Conservation (phyloP, 1,284 basidiomycete genomes). For the Trichosporon sp. region DNA sequence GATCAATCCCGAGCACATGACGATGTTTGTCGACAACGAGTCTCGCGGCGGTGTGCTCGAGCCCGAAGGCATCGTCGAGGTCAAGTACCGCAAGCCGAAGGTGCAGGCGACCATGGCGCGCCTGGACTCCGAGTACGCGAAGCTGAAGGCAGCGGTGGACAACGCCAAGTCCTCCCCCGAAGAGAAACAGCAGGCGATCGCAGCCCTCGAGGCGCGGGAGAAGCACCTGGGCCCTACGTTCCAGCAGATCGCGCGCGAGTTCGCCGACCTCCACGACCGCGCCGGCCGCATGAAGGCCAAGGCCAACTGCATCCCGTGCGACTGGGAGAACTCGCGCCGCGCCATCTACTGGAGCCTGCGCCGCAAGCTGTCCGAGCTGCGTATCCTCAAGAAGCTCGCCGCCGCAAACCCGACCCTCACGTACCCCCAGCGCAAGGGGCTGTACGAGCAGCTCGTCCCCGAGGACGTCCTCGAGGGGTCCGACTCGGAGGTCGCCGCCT, state of each 20-base stretch:
- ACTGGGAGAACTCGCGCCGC: constrained; percentile 83
- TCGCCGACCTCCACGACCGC: constrained; percentile 90
- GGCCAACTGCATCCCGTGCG: constrained; percentile 74
- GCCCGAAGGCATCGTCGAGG: constrained; percentile 94
- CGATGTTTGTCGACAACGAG: constrained; percentile 97
- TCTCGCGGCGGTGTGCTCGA: constrained; percentile 96
- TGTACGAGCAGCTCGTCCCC: constrained; percentile 39
- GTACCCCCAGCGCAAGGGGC: constrained; percentile 39
- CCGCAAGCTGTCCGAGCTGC: constrained; percentile 51
- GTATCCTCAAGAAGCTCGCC: constrained; percentile 46
- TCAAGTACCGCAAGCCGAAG: constrained; percentile 77
- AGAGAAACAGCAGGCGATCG: constrained; percentile 64
- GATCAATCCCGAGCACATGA: constrained; percentile 95
- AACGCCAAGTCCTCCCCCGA: constrained; percentile 65
- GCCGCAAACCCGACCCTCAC: constrained; percentile 45
- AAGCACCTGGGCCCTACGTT: constrained; percentile 80
- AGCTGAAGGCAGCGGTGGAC: constrained; percentile 72
- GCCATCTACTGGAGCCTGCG: constrained; percentile 96
- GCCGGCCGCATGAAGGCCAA: constrained; percentile 97
- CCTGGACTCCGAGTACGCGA: constrained; percentile 76
- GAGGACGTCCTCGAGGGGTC: constrained; percentile 20
- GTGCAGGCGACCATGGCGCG: constrained; percentile 87
- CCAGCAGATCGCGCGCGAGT: constrained; percentile 87
- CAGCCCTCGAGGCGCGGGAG: constrained; percentile 71
- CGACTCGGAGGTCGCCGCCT: constrained; percentile 44